Percentiles rank a stretch among this genome's conserved stretches.
phyloP scores from a whole-genome alignment of 768 basidiomycete genomes.

The Steccherinum ochraceum region DNA sequence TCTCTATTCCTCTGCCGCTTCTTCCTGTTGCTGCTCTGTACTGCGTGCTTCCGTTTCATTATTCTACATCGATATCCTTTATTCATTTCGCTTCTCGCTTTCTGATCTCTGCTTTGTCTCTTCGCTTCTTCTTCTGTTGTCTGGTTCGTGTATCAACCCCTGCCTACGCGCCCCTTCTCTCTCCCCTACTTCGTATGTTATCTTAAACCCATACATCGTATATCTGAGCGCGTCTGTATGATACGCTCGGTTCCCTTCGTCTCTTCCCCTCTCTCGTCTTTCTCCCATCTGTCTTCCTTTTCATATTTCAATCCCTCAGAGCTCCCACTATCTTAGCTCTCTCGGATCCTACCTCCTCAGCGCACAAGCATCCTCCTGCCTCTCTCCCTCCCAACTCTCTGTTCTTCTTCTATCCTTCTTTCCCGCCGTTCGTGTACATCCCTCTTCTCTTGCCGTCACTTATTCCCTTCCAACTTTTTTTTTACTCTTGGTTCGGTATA shows the following conservation, averaged over 20 bases:
- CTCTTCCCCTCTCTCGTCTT: not conserved
- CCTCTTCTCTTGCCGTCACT: too few species aligned
- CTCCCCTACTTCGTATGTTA: not conserved
- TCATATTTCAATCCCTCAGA: not conserved
- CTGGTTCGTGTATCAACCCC: not conserved
- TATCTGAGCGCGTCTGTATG: not conserved
- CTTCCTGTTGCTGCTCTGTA: not conserved
- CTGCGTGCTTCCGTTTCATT: too few species aligned
- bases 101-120: not conserved
- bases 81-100: not conserved
- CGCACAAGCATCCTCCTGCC: not conserved
- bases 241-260: not conserved
- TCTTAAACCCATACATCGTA: not conserved
- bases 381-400: not conserved
- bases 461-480: not conserved
- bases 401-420: not conserved
- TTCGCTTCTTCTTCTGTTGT: not conserved
- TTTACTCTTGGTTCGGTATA: not conserved
- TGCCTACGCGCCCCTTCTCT: not conserved
- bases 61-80: not conserved
- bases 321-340: not conserved
- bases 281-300: not conserved
- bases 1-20: not conserved
- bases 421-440: too few species aligned
- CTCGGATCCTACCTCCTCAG: not conserved